phyloP scores from a whole-genome alignment of 441 rosid species.

The Erodium trifolium region DNA sequence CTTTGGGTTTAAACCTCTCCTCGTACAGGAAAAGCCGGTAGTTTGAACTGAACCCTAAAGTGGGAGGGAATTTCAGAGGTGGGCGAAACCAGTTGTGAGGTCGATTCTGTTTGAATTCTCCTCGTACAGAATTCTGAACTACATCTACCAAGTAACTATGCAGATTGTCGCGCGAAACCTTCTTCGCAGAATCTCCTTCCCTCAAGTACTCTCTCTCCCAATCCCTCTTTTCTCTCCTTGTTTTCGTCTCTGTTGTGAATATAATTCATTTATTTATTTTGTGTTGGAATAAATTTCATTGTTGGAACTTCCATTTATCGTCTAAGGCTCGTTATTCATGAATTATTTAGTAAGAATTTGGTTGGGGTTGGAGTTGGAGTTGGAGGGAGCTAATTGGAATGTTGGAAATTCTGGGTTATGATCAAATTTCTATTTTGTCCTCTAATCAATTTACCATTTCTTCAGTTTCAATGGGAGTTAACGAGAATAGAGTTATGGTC shows the following conservation, averaged over 20 bases:
- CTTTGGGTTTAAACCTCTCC: background rate
- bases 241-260: background rate
- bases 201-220: slow-evolving; percentile 29
- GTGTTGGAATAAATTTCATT: background rate
- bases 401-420: background rate
- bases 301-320: background rate
- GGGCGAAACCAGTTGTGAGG: background rate
- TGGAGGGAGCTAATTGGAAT: background rate
- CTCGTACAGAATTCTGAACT: background rate
- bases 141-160: slow-evolving; percentile 22
- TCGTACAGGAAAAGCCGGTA: background rate
- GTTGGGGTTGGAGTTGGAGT: background rate
- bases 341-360: background rate
- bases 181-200: slow-evolving; percentile 29
- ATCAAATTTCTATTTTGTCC: background rate
- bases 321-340: background rate
- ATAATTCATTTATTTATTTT: background rate
- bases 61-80: background rate
- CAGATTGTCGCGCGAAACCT: slow-evolving; percentile 40
- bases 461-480: background rate
- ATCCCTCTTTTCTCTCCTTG: background rate
- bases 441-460: background rate
- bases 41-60: background rate
- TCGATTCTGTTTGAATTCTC: background rate
- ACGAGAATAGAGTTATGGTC: background rate